phyloP scores from a whole-genome alignment of 2,329 filamentous ascomycete genomes.

The Penicillium sp. region DNA sequence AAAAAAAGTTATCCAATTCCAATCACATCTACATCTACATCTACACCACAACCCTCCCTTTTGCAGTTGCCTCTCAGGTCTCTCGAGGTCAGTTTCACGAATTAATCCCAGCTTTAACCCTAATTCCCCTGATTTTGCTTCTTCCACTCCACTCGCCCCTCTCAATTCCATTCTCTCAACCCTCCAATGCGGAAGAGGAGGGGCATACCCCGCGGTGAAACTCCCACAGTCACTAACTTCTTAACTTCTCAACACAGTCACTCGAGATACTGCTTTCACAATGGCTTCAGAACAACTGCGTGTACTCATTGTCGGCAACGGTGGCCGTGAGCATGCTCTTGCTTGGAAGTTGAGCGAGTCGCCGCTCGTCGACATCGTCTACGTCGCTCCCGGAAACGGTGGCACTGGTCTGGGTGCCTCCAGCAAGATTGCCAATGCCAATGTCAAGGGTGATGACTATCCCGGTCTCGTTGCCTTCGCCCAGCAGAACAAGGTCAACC shows the following conservation, averaged over 20 bases:
- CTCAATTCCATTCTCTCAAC: neutral
- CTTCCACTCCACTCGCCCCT: neutral
- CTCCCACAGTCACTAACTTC: slow-evolving; percentile 25
- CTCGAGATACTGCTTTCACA: slow-evolving; percentile 28
- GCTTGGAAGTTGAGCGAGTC: slow-evolving; percentile 94
- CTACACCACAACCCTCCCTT: slow-evolving; percentile 14
- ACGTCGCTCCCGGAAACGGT: slow-evolving; percentile 76
- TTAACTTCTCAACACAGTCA: slow-evolving; percentile 22
- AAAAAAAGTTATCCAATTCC: slow-evolving; percentile 28
- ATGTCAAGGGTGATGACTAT: slow-evolving; percentile 77
- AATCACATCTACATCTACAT: slow-evolving; percentile 8
- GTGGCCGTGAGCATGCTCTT: slow-evolving; percentile 90
- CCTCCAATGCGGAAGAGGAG: slow-evolving; percentile 6
- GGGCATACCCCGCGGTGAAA: slow-evolving; percentile 29
- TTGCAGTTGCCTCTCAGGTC: slow-evolving; percentile 28
- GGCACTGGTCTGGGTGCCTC: slow-evolving; percentile 67
- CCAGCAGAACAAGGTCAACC: slow-evolving; percentile 71
- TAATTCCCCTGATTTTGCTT: neutral
- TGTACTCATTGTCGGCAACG: slow-evolving; percentile 88
- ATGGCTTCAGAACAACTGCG: slow-evolving; percentile 59
- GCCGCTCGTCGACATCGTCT: slow-evolving; percentile 74
- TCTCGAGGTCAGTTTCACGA: slow-evolving; percentile 28
- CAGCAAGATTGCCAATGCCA: slow-evolving; percentile 72
- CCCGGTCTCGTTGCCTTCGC: slow-evolving; percentile 75
- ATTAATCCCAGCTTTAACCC: no score